Base-by-base conservation (phyloP, 805 yeast species). In the Pichia eremophila region DNA sequence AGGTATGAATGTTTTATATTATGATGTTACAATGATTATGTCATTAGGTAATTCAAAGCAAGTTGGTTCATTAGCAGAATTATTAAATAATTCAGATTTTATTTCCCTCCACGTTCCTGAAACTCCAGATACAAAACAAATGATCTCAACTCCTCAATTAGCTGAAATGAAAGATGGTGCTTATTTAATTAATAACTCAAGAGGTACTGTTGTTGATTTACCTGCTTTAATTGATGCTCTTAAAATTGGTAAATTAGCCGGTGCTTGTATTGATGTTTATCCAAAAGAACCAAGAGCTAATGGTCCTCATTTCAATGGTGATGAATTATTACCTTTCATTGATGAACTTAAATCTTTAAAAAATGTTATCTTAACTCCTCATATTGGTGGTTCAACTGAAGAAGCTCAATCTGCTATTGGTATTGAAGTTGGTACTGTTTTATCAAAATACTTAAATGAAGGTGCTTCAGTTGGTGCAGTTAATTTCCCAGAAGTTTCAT, bases 331-430 rank as follows among this genome's bases (percentile, higher is more conserved):
- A 70, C 57, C 71, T 39, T 93, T 96, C 90, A 77, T 85, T 53
- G 73, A 86, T 34, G 96, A 90, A 64, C 77, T 93, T 58, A 76
- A 81, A 57, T 71, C 85, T 11, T 76, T 89, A 65, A 81, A 90
- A 71, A 93, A 93, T 70, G 80, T 91, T 52, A 89, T 93, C 55
- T 76, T 93, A 61, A 83, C 98, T 47, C 99, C 99, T 34, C 99
- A 93, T 65, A 93, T 93, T 58, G 99, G 99, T 71, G 99, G 99
- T 57, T 89, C 97, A 45, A 93, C 99, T 43, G 98, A 91, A 70
- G 99, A 93, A 74, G 99, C 99, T 37, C 99, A 93, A 76, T 77
- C 86, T 48, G 95, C 98, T 39, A 93, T 93, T 63, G 99, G 99
- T 71, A 74, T 91, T 51, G 99, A 93, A 73, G 99, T 93, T 52